Evolutionary conservation across 805 yeast species (phyloP), one percentile per base, ranked within the genome.

Genomic region (Nakazawaea ishiwadae): DNA sequence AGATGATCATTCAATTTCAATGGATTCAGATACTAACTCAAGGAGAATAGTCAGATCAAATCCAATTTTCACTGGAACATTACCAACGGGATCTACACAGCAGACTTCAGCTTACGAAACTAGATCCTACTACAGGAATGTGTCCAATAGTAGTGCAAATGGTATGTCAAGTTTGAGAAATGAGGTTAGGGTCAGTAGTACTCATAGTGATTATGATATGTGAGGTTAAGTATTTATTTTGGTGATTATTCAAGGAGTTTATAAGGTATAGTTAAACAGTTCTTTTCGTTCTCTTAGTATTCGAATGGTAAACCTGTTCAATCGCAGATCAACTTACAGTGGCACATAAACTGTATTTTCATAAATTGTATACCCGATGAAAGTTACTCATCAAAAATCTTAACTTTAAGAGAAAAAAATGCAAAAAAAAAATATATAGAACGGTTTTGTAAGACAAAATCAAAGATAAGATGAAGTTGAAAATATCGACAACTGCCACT

Each of bases 1-100:
- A 31, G 60, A 56, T 15, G 62, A 60, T 37, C 64, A 60, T 40
- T 55, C 58, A 30, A 54, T 55, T 3, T 50, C 53, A n/a, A 44
- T 50, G 21, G 54, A 50, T 9, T 49, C 55, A n/a, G 23, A 31
- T 21, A 39, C 27, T 5, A 29, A 11, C 15, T 39, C 42, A 10
- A 24, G 42, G 26, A 24, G 37, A 15, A 5, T 32, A 5, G 28
- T 6, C 8, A 32, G 42, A n/a, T 17, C 28, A 8, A 28, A 20
- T 23, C 8, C 32, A 4, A 23, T 11, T 4, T 29, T 16, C 18
- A 19, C 26, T 4, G 16, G 21, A 4, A 5, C 32, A 2, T 27
- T 36, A 19, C 31, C 39, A 9, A 11, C 26, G 28, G 28, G 10
- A 14, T 12, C 31, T 4, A 9, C 26, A 4, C 26, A 19, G 9